Percentiles rank a stretch among this genome's conserved stretches.
These are phyloP conservation scores for Didymosphaeria variabile DNA, from an alignment of 2,329 filamentous ascomycete genomes.

Conservation along the genomic window DNA sequence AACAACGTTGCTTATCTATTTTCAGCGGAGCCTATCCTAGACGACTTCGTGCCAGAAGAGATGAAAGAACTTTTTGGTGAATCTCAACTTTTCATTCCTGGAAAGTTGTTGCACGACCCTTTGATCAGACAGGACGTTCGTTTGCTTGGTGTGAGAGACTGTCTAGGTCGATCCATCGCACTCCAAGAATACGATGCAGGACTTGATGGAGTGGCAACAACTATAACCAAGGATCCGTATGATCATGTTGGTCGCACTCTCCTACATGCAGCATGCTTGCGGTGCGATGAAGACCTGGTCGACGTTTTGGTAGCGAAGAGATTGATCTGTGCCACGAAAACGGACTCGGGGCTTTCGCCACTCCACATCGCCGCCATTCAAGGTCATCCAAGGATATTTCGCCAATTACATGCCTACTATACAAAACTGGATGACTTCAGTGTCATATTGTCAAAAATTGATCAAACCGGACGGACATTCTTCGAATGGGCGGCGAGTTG, in stretches of 20 bases:
- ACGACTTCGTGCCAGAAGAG: not conserved
- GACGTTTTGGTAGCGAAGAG: not conserved
- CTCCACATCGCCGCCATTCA: slow-evolving; percentile 6
- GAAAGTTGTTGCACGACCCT: not conserved
- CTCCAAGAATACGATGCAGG: slow-evolving; percentile 4
- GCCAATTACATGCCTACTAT: not conserved
- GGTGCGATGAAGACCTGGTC: not conserved
- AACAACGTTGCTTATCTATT: not conserved
- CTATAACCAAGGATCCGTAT: not conserved
- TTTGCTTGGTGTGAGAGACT: not conserved
- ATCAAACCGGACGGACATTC: not conserved
- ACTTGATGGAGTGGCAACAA: not conserved
- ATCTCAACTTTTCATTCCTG: not conserved
- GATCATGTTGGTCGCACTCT: not conserved
- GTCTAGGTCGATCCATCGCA: not conserved
- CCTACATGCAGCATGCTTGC: slow-evolving; percentile 4
- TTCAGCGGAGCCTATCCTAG: too few species aligned
- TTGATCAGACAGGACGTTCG: not conserved
- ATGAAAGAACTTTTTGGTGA: not conserved
- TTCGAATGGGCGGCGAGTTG: slow-evolving; percentile 1
- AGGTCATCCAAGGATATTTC: not conserved
- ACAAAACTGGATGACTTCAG: not conserved
- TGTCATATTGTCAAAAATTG: not conserved
- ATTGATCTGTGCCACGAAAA: not conserved
- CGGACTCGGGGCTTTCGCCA: not conserved